phyloP scores from a whole-genome alignment of 1,284 basidiomycete genomes.

The Phylloporus sp. region DNA sequence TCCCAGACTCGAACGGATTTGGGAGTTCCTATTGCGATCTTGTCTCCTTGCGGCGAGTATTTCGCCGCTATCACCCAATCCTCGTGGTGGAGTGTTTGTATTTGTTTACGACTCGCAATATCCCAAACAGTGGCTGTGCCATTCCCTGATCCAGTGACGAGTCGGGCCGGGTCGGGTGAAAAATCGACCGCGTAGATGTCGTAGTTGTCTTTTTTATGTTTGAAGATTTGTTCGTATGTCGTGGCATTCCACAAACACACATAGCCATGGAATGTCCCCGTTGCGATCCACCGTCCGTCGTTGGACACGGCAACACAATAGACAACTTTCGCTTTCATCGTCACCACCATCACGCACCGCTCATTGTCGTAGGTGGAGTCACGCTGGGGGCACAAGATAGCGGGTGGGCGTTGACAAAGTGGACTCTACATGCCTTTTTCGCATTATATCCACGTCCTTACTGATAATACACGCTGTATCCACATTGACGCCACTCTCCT shows the following conservation, averaged over 20 bases:
- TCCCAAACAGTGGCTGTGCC: constrained; percentile 1
- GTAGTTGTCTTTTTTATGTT: too few species aligned
- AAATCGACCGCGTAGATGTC: constrained; percentile 4
- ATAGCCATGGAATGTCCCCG: not conserved
- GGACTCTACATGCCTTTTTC: too few species aligned
- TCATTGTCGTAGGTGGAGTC: too few species aligned
- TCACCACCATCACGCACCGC: too few species aligned
- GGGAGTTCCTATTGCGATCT: not conserved
- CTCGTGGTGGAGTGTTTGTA: not conserved
- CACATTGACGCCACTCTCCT: too few species aligned
- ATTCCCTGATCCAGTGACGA: not conserved
- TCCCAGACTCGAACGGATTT: not conserved
- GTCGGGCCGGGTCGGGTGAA: not conserved
- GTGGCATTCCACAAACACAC: not conserved
- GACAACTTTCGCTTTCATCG: not conserved
- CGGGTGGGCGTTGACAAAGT: too few species aligned
- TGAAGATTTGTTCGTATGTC: not conserved
- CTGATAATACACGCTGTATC: too few species aligned
- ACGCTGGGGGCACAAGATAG: too few species aligned
- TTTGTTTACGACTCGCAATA: not conserved
- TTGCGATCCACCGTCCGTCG: constrained; percentile 10
- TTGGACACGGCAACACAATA: constrained; percentile 8
- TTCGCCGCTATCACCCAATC: not conserved
- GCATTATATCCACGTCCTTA: too few species aligned
- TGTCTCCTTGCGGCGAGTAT: constrained; percentile 8